A percentile compares a stretch with the other conserved stretches of the same genome.
These are phyloP conservation scores for Aspergillus leporis DNA, from an alignment of 495 filamentous ascomycete species.

Conservation along the genomic window DNA sequence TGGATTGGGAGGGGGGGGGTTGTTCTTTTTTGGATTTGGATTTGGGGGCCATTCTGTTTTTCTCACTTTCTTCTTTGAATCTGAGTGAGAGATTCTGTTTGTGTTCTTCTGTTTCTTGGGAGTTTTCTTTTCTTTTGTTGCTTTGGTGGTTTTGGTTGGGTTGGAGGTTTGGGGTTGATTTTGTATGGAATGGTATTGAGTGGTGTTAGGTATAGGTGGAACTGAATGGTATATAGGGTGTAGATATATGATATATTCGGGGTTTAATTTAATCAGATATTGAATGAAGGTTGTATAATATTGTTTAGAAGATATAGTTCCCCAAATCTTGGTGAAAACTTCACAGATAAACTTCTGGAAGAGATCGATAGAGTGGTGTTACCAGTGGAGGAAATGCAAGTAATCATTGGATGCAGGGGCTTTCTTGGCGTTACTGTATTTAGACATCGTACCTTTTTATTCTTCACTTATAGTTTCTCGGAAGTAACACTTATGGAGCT, in stretches of 20 bases:
- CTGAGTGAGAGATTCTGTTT: neutral
- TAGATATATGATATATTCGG: too few relatives aligned
- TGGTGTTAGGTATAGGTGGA: neutral
- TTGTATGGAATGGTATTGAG: neutral
- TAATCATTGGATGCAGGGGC: neutral
- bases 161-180: neutral
- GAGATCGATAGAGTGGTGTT: neutral
- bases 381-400: neutral
- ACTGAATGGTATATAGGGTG: too few relatives aligned
- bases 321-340: neutral
- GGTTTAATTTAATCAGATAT: too few relatives aligned
- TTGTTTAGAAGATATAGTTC: neutral
- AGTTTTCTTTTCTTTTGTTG: neutral
- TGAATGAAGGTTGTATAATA: too few relatives aligned
- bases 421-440: slow-evolving; percentile 1
- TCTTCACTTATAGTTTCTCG: too few relatives aligned
- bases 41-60: slow-evolving; percentile 20
- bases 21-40: slow-evolving; percentile 26
- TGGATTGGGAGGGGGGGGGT: slow-evolving; percentile 16
- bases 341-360: neutral
- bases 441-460: neutral
- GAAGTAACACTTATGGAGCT: too few relatives aligned
- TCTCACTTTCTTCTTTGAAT: slow-evolving; percentile 10
- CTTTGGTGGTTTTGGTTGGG: slow-evolving; percentile 1
- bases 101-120: neutral